Evolutionary conservation across 2,329 filamentous ascomycete genomes (phyloP).

Genomic region (Pseudogymnoascus sp.): DNA sequence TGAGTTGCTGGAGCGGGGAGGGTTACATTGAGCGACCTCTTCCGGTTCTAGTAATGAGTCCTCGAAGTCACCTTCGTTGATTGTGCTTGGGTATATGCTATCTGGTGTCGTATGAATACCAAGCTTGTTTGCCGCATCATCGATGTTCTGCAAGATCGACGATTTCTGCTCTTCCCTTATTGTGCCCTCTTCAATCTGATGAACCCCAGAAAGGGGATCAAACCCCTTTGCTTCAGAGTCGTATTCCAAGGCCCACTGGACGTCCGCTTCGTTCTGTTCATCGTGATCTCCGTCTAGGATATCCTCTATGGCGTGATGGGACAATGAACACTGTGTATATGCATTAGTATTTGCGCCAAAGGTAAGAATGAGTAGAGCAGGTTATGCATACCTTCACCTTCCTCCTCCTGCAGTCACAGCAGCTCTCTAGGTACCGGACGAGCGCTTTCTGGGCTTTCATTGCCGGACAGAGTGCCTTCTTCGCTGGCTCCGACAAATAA

Average conservation of each 20-base stretch:
- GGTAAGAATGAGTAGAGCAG: neutral
- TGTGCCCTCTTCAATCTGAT: neutral
- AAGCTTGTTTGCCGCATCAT: neutral
- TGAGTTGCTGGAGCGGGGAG: neutral
- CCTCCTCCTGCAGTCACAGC: slow-evolving; percentile 9
- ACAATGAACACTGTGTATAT: slow-evolving; percentile 8
- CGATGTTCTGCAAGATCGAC: neutral
- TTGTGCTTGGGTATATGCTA: neutral
- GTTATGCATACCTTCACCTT: slow-evolving; percentile 8
- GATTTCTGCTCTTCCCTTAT: neutral
- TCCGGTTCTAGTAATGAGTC: neutral
- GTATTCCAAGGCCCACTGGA: slow-evolving; percentile 6
- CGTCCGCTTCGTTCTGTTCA: neutral
- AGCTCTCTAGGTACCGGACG: slow-evolving; percentile 22
- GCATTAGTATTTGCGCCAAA: neutral
- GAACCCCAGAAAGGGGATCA: neutral
- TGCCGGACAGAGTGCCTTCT: slow-evolving; percentile 17
- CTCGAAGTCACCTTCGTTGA: neutral
- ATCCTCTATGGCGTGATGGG: slow-evolving; percentile 9
- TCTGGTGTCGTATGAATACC: neutral
- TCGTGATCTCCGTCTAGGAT: neutral
- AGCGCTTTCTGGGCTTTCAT: slow-evolving; percentile 24
- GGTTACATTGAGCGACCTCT: neutral
- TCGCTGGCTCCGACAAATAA: slow-evolving; percentile 16
- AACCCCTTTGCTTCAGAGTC: neutral